Evolutionary conservation across 805 yeast genomes (phyloP), one percentile per base, ranked within the genome.

Genomic region (Metschnikowia colocasiae): DNA sequence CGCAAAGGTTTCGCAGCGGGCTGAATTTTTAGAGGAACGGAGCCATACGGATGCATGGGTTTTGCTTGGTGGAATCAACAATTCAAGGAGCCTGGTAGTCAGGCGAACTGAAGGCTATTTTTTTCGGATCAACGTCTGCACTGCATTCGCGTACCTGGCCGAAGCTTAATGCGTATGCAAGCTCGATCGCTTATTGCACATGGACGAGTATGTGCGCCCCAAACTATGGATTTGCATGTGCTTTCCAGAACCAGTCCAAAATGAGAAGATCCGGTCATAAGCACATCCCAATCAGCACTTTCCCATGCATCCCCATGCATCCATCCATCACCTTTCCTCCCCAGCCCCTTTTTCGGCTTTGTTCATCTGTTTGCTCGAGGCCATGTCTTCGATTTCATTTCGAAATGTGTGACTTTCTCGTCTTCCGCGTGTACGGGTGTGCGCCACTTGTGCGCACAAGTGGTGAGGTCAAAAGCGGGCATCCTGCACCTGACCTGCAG

Each of bases 111-210:
- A 18, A 13, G 6, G 5, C 32, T 12, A 18, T 26, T 38, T 38
- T 27, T 19, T 27, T 26, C 32, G 12, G 16, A 13, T 26, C 16
- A 29, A 27, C 25, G n/a, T 39, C 32, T 36, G 40, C 30, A 8
- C 34, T 20, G 31, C 34, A 20, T 39, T 29, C 34, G 42, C 42
- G 42, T 39, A 39, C 42, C 34, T 39, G 34, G 42, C 19, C 34
- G 34, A 39, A 29, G 26, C 15, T 18, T 39, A 9, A 39, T 39
- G 42, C 42, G 34, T 15, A 29, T 39, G 42, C 42, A 39, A 20
- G 42, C 32, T 39, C 10, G n/a, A 15, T 36, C 40, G 40, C 40
- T 10, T 36, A 36, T 36, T 35, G 27, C 40, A 30, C 34, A 39
- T 19, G 18, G 23, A 19, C 20, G 41, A 36, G 23, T 19, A 38